A percentile compares a stretch with the other conserved stretches of the same genome.
Conservation (phyloP, 768 basidiomycete genomes). For the Hypholoma fasciculare region DNA sequence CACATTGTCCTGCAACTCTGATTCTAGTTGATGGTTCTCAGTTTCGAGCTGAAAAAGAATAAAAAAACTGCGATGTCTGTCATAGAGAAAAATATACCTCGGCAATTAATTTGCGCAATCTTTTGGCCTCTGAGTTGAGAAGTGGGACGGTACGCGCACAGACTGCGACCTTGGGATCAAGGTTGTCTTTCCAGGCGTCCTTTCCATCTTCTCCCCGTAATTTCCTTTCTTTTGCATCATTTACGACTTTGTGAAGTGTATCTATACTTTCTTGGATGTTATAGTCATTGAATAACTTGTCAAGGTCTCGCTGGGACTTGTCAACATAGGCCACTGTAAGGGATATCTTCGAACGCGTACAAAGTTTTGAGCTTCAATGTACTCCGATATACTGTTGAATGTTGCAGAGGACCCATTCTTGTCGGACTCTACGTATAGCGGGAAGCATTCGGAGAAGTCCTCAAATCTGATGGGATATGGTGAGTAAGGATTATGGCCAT, state of each 20-base stretch:
- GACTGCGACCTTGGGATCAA: conserved; percentile 63
- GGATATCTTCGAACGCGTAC: conserved; percentile 28
- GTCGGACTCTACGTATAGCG: conserved; percentile 65
- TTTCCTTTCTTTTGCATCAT: conserved; percentile 62
- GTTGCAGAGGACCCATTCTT: conserved; percentile 60
- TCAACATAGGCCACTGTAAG: conserved; percentile 3
- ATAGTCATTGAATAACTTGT: conserved; percentile 69
- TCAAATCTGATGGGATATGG: conserved; percentile 53
- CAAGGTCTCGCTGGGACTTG: conserved; percentile 53
- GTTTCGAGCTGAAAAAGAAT: conserved; percentile 51
- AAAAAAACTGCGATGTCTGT: neutral
- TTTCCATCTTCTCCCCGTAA: conserved; percentile 44
- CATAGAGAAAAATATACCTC: conserved; percentile 27
- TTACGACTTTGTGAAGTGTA: conserved; percentile 65
- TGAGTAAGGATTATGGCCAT: neutral
- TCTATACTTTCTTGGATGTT: conserved; percentile 71
- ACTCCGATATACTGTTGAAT: conserved; percentile 66
- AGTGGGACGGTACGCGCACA: conserved; percentile 65
- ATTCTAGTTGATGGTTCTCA: conserved; percentile 49
- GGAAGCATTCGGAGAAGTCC: conserved; percentile 66
- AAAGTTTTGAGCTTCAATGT: conserved; percentile 66
- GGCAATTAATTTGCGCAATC: conserved; percentile 37
- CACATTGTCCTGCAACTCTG: conserved; percentile 49
- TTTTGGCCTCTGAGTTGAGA: conserved; percentile 42
- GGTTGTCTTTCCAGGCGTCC: conserved; percentile 65